A percentile compares a stretch with the other conserved stretches of the same genome.
These are phyloP conservation scores for Alopecurus myosuroides DNA, from an alignment of 176 grass and related monocot species.

Conservation along the genomic window DNA sequence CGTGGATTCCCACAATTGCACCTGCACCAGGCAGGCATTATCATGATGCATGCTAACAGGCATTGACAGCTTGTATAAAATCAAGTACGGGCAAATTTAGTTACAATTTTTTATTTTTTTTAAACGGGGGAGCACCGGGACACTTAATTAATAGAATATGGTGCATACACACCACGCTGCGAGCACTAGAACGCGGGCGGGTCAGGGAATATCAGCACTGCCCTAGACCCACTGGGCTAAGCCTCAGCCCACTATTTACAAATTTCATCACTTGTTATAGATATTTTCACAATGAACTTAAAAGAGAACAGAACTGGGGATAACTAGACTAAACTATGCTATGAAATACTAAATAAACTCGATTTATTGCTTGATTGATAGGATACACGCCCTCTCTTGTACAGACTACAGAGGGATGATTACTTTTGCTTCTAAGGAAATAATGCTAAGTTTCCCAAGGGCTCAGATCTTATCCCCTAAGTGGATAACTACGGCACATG, in stretches of 20 bases:
- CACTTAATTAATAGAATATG: too few relatives aligned
- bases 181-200: too few relatives aligned
- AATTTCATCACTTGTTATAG: conserved; percentile 6
- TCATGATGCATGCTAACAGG: background rate
- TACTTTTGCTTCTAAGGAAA: background rate
- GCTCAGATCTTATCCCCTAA: background rate
- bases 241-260: too few relatives aligned
- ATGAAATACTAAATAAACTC: background rate
- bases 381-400: background rate
- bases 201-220: too few relatives aligned
- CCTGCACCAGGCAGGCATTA: background rate
- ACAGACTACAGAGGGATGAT: background rate
- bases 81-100: background rate
- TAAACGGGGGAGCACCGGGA: too few relatives aligned
- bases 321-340: background rate
- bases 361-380: background rate
- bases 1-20: background rate
- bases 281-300: background rate
- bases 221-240: too few relatives aligned
- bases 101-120: conserved; percentile 19
- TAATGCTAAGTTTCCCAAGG: background rate
- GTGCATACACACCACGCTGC: too few relatives aligned
- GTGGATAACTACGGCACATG: background rate
- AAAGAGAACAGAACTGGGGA: background rate
- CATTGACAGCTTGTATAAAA: conserved; percentile 5